Percentiles rank a stretch among this genome's conserved stretches.
These are phyloP conservation scores for Sporormia fimetaria DNA, from an alignment of 495 filamentous ascomycete genomes.

Conservation along the genomic window DNA sequence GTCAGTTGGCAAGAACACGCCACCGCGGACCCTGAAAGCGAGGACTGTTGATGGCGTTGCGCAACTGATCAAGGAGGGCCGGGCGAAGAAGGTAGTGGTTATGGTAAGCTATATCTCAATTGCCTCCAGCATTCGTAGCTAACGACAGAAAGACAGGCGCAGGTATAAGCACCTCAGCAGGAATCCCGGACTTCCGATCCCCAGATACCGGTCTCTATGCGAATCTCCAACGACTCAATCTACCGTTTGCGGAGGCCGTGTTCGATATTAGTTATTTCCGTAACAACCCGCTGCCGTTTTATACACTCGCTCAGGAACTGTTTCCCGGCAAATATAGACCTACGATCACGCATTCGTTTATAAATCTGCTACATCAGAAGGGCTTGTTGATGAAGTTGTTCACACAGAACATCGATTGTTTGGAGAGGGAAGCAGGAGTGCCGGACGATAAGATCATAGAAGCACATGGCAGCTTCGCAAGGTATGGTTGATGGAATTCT, in stretches of 20 bases:
- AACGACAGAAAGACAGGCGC: conserved; percentile 40
- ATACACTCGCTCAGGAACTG: conserved; percentile 77
- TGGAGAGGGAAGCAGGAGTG: conserved; percentile 81
- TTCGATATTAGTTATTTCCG: conserved; percentile 87
- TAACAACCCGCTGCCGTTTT: conserved; percentile 77
- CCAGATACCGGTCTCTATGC: conserved; percentile 68
- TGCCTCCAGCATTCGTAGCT: conserved; percentile 1
- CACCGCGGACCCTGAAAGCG: conserved; percentile 51
- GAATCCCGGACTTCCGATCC: conserved; percentile 63
- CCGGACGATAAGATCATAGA: conserved; percentile 73
- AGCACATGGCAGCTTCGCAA: conserved; percentile 89
- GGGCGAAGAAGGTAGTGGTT: conserved; percentile 61
- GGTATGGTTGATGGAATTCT: conserved; percentile 10
- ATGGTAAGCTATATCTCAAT: conserved; percentile 37
- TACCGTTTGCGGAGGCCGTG: conserved; percentile 67
- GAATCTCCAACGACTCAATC: conserved; percentile 70
- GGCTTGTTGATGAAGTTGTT: conserved; percentile 72
- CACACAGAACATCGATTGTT: conserved; percentile 94
- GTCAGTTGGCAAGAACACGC: conserved; percentile 49
- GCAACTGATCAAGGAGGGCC: conserved; percentile 57
- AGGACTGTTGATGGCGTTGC: conserved; percentile 63
- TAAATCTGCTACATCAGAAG: conserved; percentile 63
- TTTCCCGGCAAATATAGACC: conserved; percentile 87
- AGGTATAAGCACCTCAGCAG: conserved; percentile 40
- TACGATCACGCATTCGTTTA: conserved; percentile 72